Evolutionary conservation across 2,329 filamentous ascomycete species (phyloP).

Genomic region (Nemania sp.): DNA sequence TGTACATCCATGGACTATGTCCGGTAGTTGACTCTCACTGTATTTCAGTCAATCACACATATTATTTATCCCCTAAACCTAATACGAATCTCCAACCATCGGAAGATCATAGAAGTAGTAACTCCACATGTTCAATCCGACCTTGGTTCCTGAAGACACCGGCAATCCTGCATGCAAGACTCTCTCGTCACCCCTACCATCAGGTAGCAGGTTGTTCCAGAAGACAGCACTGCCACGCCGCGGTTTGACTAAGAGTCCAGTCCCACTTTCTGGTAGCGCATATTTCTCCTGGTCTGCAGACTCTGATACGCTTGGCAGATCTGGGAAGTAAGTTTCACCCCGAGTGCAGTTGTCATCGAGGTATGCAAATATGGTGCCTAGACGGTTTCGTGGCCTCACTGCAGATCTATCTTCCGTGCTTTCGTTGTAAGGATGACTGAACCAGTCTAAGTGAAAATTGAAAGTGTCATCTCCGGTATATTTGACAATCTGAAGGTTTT

Average conservation of each 20-base stretch:
- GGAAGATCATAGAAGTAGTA: constrained; percentile 13
- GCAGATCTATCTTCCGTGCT: too few species aligned
- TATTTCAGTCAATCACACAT: too few species aligned
- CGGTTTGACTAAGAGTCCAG: constrained; percentile 23
- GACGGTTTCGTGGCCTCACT: constrained; percentile 18
- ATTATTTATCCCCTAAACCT: too few species aligned
- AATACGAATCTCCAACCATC: constrained; percentile 22
- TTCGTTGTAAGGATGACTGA: too few species aligned
- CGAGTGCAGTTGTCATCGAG: constrained; percentile 24
- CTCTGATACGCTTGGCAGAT: constrained; percentile 18
- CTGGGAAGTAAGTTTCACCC: constrained; percentile 26
- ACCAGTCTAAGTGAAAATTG: constrained; percentile 21
- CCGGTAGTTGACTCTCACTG: too few species aligned
- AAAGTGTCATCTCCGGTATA: constrained; percentile 24
- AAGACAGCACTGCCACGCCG: constrained; percentile 24
- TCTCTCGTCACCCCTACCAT: constrained; percentile 21
- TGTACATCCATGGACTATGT: too few species aligned
- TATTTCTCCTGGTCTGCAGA: constrained; percentile 23
- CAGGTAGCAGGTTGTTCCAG: constrained; percentile 20
- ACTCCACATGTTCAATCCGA: constrained; percentile 23
- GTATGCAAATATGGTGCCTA: constrained; percentile 25
- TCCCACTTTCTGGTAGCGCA: constrained; percentile 8
- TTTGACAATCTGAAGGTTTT: constrained; percentile 25
- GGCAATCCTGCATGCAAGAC: constrained; percentile 13
- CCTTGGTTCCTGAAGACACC: constrained; percentile 18